phyloP scores from a whole-genome alignment of 1,284 basidiomycete genomes.

The Anthracocystis setariae region DNA sequence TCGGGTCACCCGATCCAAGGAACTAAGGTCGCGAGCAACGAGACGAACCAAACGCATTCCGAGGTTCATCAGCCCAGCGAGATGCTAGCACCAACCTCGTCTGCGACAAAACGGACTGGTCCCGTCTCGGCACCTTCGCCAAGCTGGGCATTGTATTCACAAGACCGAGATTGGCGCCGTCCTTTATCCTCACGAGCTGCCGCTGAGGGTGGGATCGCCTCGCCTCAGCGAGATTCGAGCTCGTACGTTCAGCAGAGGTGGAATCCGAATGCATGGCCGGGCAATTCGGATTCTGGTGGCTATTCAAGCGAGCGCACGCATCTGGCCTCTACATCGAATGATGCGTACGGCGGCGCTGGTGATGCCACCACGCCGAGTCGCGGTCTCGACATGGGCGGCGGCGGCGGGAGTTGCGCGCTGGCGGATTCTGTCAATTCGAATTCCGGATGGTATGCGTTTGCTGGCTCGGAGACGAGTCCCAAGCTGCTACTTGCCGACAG shows the following conservation, averaged over 20 bases:
- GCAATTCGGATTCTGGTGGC: slow-evolving; percentile 3
- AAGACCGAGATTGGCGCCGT: slow-evolving; percentile 36
- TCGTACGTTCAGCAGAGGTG: slow-evolving; percentile 6
- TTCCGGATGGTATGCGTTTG: slow-evolving; percentile 22
- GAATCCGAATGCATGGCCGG: slow-evolving; percentile 17
- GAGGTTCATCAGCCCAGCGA: not conserved
- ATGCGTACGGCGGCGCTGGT: slow-evolving; percentile 16
- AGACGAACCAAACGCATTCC: not conserved
- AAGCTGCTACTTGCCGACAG: slow-evolving; percentile 38
- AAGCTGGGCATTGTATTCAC: slow-evolving; percentile 27
- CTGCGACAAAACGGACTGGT: slow-evolving; percentile 3
- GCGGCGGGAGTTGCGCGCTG: not conserved
- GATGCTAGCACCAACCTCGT: not conserved
- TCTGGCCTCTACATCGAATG: slow-evolving; percentile 11
- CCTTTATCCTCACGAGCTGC: slow-evolving; percentile 1
- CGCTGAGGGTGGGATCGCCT: not conserved
- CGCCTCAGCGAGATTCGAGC: slow-evolving; percentile 12
- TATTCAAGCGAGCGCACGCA: slow-evolving; percentile 4
- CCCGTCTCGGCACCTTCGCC: slow-evolving; percentile 3
- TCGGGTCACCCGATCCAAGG: slow-evolving; percentile 2
- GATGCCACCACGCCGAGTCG: slow-evolving; percentile 36
- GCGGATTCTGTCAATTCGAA: slow-evolving; percentile 7
- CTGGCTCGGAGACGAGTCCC: slow-evolving; percentile 26
- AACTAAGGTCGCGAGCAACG: not conserved
- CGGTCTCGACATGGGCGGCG: slow-evolving; percentile 19